phyloP scores from a whole-genome alignment of 2,329 filamentous ascomycete species.

The Fusarium coicis region DNA sequence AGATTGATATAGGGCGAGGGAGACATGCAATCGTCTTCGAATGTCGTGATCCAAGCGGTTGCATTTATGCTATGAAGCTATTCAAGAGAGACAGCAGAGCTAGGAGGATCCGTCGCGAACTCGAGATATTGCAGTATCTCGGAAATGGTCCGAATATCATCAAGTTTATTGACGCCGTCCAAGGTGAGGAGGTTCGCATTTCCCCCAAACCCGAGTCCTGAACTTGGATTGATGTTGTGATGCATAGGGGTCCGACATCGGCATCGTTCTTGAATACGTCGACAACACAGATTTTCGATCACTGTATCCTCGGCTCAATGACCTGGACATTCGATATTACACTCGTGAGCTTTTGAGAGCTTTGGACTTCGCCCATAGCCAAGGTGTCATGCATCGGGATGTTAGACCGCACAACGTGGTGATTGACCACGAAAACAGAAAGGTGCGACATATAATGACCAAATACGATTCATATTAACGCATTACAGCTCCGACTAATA shows the following conservation, averaged over 20 bases:
- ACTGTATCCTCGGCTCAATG: background rate
- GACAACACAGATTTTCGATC: conserved; percentile 5
- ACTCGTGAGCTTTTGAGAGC: conserved; percentile 4
- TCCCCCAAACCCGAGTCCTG: accelerated
- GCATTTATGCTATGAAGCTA: conserved; percentile 17
- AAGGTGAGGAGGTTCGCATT: conserved; percentile 5
- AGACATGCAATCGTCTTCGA: conserved; percentile 18
- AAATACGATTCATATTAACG: background rate
- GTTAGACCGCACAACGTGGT: conserved; percentile 15
- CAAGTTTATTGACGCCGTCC: background rate
- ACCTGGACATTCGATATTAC: conserved; percentile 12
- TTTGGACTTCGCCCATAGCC: conserved; percentile 3
- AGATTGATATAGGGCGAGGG: background rate
- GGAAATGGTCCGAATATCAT: background rate
- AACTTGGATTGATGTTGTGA: accelerated
- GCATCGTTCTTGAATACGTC: conserved; percentile 18
- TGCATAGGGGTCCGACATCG: conserved; percentile 2
- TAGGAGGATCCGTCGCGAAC: conserved; percentile 2
- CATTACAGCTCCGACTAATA: conserved; percentile 4
- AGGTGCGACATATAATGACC: background rate
- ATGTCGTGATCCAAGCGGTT: background rate
- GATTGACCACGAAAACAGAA: conserved; percentile 4
- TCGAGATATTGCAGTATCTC: background rate
- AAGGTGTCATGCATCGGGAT: conserved; percentile 17
- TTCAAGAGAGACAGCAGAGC: conserved; percentile 7